These are phyloP conservation scores for Mycena metata DNA, from an alignment of 768 basidiomycete genomes.

Conservation along the genomic window DNA sequence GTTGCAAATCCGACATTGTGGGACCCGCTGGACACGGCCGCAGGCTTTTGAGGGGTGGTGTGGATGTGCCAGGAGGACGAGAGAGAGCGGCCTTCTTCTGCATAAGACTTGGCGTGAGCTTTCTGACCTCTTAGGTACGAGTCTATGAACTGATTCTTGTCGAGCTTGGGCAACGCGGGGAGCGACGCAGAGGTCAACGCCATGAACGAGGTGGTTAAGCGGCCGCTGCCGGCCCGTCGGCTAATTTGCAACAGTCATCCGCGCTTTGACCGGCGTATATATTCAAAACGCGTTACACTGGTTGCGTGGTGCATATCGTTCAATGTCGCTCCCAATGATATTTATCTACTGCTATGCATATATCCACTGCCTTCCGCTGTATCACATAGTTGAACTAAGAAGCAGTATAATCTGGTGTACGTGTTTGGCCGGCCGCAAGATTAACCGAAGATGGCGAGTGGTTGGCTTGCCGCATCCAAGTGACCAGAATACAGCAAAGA, in stretches of 20 bases:
- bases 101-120: constrained; percentile 58
- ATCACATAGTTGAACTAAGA: not conserved
- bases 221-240: not conserved
- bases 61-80: constrained; percentile 47
- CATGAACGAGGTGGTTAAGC: not conserved
- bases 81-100: constrained; percentile 53
- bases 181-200: constrained; percentile 36
- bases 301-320: no score
- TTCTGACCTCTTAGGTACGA: constrained; percentile 66
- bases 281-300: no score
- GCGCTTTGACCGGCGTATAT: no score
- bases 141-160: constrained; percentile 58
- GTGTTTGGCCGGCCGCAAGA: no score
- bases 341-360: no score
- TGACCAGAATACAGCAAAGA: no score
- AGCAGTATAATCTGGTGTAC: not conserved
- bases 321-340: no score
- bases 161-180: constrained; percentile 52
- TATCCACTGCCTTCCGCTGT: no score
- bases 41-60: constrained; percentile 26
- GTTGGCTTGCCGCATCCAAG: no score
- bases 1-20: constrained; percentile 29
- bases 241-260: no score
- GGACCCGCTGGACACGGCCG: not conserved
- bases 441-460: no score